Conservation (phyloP, 805 yeast species). For the Starmerella apicola region DNA sequence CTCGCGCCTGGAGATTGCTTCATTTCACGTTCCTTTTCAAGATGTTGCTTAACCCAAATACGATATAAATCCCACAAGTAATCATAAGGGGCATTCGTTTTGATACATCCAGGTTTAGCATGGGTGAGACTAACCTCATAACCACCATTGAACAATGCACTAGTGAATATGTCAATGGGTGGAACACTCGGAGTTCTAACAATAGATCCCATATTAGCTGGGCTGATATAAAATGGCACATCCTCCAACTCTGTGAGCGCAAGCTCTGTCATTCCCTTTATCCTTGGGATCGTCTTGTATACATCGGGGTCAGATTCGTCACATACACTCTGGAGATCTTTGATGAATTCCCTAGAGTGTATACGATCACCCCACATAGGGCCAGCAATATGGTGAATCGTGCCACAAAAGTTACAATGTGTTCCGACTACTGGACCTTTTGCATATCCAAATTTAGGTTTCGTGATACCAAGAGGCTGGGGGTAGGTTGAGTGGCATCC, state of each 20-base stretch:
- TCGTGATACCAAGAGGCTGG: conserved; percentile 63
- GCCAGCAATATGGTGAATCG: conserved; percentile 68
- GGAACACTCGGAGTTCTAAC: conserved; percentile 72
- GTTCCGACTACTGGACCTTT: conserved; percentile 50
- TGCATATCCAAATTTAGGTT: conserved; percentile 47
- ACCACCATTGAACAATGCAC: conserved; percentile 78
- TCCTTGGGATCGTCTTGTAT: conserved; percentile 72
- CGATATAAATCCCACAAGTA: conserved; percentile 61
- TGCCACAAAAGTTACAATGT: conserved; percentile 58
- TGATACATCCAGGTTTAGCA: conserved; percentile 71
- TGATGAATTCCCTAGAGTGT: conserved; percentile 58
- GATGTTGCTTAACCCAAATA: conserved; percentile 40
- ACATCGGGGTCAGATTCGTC: conserved; percentile 38
- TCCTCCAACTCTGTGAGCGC: conserved; percentile 56
- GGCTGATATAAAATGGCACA: conserved; percentile 70
- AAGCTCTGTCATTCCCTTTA: conserved; percentile 82
- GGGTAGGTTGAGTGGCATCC: conserved; percentile 67
- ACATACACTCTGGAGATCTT: conserved; percentile 47
- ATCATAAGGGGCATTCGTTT: conserved; percentile 83
- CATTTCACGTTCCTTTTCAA: conserved; percentile 30
- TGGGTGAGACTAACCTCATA: conserved; percentile 77
- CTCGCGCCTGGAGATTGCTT: conserved; percentile 27
- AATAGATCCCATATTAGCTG: conserved; percentile 61
- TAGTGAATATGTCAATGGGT: conserved; percentile 53
- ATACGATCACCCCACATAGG: conserved; percentile 90